Evolutionary conservation across 352 stramenopile species (phyloP).

Genomic region (Globisporangium sylvaticum): DNA sequence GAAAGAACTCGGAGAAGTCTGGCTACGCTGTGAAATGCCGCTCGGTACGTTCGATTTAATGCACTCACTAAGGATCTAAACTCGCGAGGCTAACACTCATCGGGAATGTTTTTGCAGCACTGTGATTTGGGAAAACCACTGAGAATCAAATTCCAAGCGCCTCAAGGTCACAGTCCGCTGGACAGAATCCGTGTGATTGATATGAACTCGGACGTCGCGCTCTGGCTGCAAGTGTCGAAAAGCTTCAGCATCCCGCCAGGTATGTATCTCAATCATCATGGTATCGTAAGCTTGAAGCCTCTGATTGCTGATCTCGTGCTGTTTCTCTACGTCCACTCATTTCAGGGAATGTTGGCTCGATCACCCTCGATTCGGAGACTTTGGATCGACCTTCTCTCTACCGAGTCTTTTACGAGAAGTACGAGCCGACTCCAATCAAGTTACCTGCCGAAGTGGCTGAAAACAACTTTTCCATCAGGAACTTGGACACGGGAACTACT

Average conservation of each 20-base stretch:
- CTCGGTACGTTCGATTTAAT: conserved; percentile 33
- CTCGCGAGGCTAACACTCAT: neutral
- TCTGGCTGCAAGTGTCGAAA: conserved; percentile 86
- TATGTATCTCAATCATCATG: conserved; percentile 3
- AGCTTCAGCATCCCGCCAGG: conserved; percentile 78
- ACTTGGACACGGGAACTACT: conserved; percentile 75
- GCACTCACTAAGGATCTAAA: neutral
- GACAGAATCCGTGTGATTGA: conserved; percentile 85
- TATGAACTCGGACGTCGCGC: conserved; percentile 71
- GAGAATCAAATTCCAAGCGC: conserved; percentile 75
- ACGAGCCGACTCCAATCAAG: conserved; percentile 66
- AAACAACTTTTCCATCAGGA: conserved; percentile 73
- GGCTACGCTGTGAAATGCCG: conserved; percentile 74
- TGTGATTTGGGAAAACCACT: conserved; percentile 78
- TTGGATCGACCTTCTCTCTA: conserved; percentile 76
- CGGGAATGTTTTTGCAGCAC: conserved; percentile 34
- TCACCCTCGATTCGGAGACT: conserved; percentile 80
- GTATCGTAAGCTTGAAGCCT: neutral
- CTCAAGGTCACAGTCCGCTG: conserved; percentile 55
- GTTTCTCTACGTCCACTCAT: neutral
- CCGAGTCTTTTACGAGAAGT: conserved; percentile 87
- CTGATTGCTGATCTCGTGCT: neutral
- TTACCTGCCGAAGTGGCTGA: conserved; percentile 50
- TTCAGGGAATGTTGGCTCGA: conserved; percentile 59
- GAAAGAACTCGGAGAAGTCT: conserved; percentile 56